These are phyloP conservation scores for Parathielavia appendiculata DNA, from an alignment of 495 filamentous ascomycete genomes.

Conservation along the genomic window DNA sequence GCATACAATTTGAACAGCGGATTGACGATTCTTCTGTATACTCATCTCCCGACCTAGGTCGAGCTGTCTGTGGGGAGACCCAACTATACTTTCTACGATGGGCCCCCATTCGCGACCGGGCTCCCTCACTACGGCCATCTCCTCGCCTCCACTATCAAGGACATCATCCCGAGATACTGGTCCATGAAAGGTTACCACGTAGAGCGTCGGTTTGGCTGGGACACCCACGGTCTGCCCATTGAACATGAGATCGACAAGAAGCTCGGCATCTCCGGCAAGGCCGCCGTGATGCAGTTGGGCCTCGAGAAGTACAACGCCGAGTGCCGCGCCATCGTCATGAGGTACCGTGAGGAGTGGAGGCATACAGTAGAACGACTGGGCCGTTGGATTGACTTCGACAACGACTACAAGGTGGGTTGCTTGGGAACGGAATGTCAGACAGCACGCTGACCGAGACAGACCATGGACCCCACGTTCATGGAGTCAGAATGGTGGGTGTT, in stretches of 20 bases:
- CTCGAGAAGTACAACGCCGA: slow-evolving; percentile 90
- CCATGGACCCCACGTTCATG: slow-evolving; percentile 94
- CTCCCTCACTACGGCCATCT: slow-evolving; percentile 97
- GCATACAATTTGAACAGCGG: neutral
- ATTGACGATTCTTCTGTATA: neutral
- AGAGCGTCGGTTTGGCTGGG: slow-evolving; percentile 66
- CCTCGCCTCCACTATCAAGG: slow-evolving; percentile 93
- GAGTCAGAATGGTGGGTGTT: slow-evolving; percentile 97
- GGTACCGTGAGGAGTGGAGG: slow-evolving; percentile 84
- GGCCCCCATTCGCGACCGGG: slow-evolving; percentile 52
- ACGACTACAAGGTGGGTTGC: slow-evolving; percentile 81
- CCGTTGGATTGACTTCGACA: slow-evolving; percentile 98
- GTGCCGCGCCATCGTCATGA: slow-evolving; percentile 92
- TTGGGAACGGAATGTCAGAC: neutral
- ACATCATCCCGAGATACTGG: slow-evolving; percentile 96
- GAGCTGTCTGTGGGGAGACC: slow-evolving; percentile 56
- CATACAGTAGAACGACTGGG: slow-evolving; percentile 84
- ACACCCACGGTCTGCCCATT: slow-evolving; percentile 93
- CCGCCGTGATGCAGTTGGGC: slow-evolving; percentile 81
- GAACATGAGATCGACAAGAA: slow-evolving; percentile 99
- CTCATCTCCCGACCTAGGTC: slow-evolving; percentile 32
- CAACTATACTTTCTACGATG: slow-evolving; percentile 81
- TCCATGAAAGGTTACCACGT: slow-evolving; percentile 95
- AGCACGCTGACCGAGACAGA: slow-evolving; percentile 44
- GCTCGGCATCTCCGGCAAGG: slow-evolving; percentile 79